These are phyloP conservation scores for Microdochium bolleyi DNA, from an alignment of 2,329 filamentous ascomycete species.

Conservation along the genomic window DNA sequence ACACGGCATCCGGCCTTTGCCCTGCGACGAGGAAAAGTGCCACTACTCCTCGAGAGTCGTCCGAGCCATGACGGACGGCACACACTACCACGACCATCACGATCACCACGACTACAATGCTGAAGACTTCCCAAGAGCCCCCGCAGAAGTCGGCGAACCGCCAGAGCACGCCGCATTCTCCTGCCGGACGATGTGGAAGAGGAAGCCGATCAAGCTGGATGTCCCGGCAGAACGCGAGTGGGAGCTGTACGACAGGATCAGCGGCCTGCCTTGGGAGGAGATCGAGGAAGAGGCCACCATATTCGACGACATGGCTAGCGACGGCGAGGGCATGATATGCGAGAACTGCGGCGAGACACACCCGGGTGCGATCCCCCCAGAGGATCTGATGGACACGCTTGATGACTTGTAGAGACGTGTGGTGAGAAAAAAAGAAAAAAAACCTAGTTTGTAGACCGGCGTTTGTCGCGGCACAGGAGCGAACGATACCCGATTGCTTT, in stretches of 20 bases:
- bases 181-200: conserved; percentile 42
- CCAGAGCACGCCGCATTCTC: conserved; percentile 31
- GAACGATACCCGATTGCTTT: conserved; percentile 1
- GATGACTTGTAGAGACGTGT: conserved; percentile 6
- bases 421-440: not conserved
- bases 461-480: not conserved
- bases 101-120: conserved; percentile 18
- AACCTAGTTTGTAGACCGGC: not conserved
- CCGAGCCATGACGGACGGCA: conserved; percentile 23
- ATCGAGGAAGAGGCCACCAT: conserved; percentile 18
- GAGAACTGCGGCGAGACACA: conserved; percentile 21
- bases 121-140: conserved; percentile 28
- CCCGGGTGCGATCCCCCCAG: conserved; percentile 17
- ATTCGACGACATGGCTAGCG: conserved; percentile 16
- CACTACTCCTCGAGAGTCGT: conserved; percentile 35
- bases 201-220: conserved; percentile 30
- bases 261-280: conserved; percentile 19
- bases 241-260: conserved; percentile 34
- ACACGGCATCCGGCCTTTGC: conserved; percentile 29
- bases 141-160: conserved; percentile 29
- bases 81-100: conserved; percentile 19
- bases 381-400: conserved; percentile 18
- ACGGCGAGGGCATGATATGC: conserved; percentile 14
- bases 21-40: conserved; percentile 19
- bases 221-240: conserved; percentile 33